These are phyloP conservation scores for Beta vulgaris DNA, from an alignment of 148 eudicot species.

Conservation along the genomic window DNA sequence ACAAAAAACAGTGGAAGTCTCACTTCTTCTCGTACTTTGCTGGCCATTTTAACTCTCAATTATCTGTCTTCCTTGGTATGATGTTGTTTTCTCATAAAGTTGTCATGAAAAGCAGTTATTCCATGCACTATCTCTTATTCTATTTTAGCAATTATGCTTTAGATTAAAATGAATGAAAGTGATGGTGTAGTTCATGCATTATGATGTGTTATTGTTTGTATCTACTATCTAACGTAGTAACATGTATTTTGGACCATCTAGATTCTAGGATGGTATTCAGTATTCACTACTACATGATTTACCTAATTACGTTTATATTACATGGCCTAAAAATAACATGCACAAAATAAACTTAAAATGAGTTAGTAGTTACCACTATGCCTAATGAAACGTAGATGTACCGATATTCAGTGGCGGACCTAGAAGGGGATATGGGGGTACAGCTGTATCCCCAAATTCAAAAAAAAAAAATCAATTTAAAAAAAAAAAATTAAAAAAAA, in stretches of 20 bases:
- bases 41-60: neutral
- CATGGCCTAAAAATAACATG: neutral
- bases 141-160: neutral
- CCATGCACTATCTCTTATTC: neutral
- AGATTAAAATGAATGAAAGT: neutral
- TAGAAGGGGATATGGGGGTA: no score
- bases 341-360: no score
- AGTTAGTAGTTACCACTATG: no score
- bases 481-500: no score
- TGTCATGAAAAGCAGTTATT: no score
- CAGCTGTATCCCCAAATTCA: no score
- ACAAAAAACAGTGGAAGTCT: conserved; percentile 13
- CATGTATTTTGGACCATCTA: neutral
- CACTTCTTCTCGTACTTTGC: neutral
- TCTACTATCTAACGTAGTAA: neutral
- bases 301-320: neutral
- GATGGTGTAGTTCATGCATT: neutral
- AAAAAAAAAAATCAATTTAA: no score
- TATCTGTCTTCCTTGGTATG: no score
- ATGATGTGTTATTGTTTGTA: neutral
- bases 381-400: no score
- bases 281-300: neutral
- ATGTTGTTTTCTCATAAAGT: no score
- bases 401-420: no score
- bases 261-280: neutral